phyloP scores from a whole-genome alignment of 179 eudicot genomes.

The Actinidia arguta region DNA sequence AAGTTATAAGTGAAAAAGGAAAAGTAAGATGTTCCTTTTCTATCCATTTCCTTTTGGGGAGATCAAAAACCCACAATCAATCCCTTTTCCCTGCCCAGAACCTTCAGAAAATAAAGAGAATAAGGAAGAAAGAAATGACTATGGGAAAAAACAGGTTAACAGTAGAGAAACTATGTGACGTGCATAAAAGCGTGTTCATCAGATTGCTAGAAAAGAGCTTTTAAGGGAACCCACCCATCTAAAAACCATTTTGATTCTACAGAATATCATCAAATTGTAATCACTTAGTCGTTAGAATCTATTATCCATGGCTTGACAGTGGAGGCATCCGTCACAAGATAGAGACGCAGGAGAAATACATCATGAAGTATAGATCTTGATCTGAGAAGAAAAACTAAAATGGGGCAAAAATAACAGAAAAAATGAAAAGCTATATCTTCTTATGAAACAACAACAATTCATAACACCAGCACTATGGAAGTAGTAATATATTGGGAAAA shows the following conservation, averaged over 20 bases:
- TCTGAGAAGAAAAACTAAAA: neutral
- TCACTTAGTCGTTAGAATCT: neutral
- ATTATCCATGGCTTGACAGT: neutral
- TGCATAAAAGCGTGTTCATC: neutral
- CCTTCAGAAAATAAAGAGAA: no score
- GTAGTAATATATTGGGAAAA: neutral
- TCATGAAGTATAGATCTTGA: neutral
- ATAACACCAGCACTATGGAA: neutral
- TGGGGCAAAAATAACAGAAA: neutral
- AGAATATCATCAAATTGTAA: neutral
- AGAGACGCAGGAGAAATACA: neutral
- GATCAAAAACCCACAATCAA: no score
- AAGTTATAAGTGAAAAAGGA: no score
- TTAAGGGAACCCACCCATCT: neutral
- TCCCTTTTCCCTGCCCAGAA: no score
- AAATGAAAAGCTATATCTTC: neutral
- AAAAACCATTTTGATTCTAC: neutral
- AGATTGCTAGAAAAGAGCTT: neutral
- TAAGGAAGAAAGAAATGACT: no score
- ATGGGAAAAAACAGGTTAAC: no score
- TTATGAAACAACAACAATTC: neutral
- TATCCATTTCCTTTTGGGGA: no score
- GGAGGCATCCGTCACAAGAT: neutral
- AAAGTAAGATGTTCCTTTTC: no score
- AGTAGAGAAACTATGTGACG: neutral